Evolutionary conservation across 179 eudicot genomes (phyloP), one percentile per base, ranked within the genome.

Genomic region (Gypsophila paniculata): DNA sequence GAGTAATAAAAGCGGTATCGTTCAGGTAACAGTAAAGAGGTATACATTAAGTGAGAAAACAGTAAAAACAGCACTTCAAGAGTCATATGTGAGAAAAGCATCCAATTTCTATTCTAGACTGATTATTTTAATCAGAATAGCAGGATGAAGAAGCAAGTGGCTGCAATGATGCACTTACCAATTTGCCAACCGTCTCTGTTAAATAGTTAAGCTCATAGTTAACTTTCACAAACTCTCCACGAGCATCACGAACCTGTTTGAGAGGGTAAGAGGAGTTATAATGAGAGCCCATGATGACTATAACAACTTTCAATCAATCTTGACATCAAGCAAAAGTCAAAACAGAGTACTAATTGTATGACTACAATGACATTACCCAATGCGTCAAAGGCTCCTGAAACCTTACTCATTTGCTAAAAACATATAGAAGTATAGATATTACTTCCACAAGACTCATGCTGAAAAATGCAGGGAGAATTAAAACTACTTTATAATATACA

Each of bases 221-320:
- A 74, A 89, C 81, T 70, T 80, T 82, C 64, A 88, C 85, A 53
- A 91, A 75, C 79, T 89, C 96, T 65, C 36, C 86, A 65, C 90
- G 88, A 46, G 82, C 88, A 76, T 79, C 86, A 49, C 68, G 57
- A 51, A 93, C 96, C 97, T 93, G 87, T 81, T 78, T 73, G 75
- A 82, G 64, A 81, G 25, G 66, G 65, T 23, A 75, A 58, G 7
- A 71, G 61, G 6, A 17, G 34, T 60, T 61, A 58, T 67, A 52
- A 71, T 58, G 39, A 23, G 29, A 8, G 7, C 44, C 39, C 11
- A 34, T 3, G 44, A 38, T 48, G 10, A 72, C 23, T 65, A 34
- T 29, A 23, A 72, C 2, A 48, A 21, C 8, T 34, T 62, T 69
- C 36, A 48, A 71, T 42, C 23, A 32, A 60, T 57, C 42, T 15